A percentile compares a stretch with the other conserved stretches of the same genome.
These are phyloP conservation scores for Diaporthe citri DNA, from an alignment of 2,329 filamentous ascomycete genomes.

Conservation along the genomic window DNA sequence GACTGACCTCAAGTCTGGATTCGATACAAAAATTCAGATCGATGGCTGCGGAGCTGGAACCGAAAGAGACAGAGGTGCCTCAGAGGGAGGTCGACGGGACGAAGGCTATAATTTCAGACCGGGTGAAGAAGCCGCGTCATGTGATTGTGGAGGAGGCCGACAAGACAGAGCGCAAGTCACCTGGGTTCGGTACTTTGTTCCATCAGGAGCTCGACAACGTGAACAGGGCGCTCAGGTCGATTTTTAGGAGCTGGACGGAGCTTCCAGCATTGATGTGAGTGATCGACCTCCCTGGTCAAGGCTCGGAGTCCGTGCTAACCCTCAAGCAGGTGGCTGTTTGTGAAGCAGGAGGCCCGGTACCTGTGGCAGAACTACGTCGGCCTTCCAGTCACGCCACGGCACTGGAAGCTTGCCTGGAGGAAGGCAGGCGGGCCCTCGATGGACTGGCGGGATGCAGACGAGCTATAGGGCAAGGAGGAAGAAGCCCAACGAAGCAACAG, in stretches of 20 bases:
- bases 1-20: constrained; percentile 84
- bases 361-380: constrained; percentile 66
- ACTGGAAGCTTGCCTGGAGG: constrained; percentile 61
- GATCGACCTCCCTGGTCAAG: neutral
- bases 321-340: constrained; percentile 56
- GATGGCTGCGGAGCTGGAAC: constrained; percentile 61
- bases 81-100: constrained; percentile 44
- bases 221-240: constrained; percentile 71
- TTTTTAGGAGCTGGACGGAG: constrained; percentile 77
- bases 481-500: neutral
- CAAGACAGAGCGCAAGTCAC: constrained; percentile 56
- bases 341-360: constrained; percentile 59
- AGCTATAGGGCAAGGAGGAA: constrained; percentile 54
- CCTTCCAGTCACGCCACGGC: constrained; percentile 62
- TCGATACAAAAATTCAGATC: constrained; percentile 79
- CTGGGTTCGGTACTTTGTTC: constrained; percentile 67
- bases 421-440: constrained; percentile 40
- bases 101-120: constrained; percentile 49
- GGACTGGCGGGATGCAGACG: constrained; percentile 48
- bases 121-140: constrained; percentile 59
- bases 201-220: constrained; percentile 74
- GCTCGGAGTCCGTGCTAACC: constrained; percentile 1
- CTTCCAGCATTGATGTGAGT: constrained; percentile 80
- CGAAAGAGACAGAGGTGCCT: constrained; percentile 44
- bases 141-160: constrained; percentile 52